Percentiles rank a stretch among this genome's conserved stretches.
Conservation (phyloP, 2,329 filamentous ascomycete genomes). For the Cytospora mali region DNA sequence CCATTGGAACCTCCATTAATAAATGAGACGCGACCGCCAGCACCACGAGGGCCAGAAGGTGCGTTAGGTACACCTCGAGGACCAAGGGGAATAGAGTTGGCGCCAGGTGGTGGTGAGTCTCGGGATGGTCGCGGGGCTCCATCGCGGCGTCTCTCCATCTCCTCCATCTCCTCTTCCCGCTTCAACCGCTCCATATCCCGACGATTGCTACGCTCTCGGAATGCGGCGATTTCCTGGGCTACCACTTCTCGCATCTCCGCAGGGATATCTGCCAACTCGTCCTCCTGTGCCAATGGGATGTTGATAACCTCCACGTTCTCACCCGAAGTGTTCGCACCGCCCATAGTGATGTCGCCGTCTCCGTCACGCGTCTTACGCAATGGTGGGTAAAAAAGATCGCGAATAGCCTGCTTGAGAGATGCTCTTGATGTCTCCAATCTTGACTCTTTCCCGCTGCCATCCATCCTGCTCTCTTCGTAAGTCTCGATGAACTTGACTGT, state of each 20-base stretch:
- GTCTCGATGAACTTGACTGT: slow-evolving; percentile 85
- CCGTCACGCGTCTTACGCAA: slow-evolving; percentile 56
- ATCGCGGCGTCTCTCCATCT: slow-evolving; percentile 76
- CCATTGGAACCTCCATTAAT: slow-evolving; percentile 74
- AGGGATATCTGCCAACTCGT: slow-evolving; percentile 93
- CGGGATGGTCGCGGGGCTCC: slow-evolving; percentile 64
- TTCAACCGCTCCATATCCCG: slow-evolving; percentile 85
- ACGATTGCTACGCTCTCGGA: slow-evolving; percentile 86
- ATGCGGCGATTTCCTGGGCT: slow-evolving; percentile 89
- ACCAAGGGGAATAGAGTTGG: slow-evolving; percentile 77
- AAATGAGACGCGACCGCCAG: slow-evolving; percentile 72
- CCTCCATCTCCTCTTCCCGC: slow-evolving; percentile 90
- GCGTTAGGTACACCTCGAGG: slow-evolving; percentile 73
- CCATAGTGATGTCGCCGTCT: slow-evolving; percentile 72
- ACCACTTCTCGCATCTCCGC: slow-evolving; percentile 96
- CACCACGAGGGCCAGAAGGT: slow-evolving; percentile 63
- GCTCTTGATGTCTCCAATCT: slow-evolving; percentile 70
- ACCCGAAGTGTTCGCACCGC: slow-evolving; percentile 46
- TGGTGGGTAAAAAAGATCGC: slow-evolving; percentile 70
- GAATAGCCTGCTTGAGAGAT: slow-evolving; percentile 68
- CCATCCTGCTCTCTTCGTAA: slow-evolving; percentile 68
- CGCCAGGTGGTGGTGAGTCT: slow-evolving; percentile 68
- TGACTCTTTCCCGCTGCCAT: slow-evolving; percentile 65
- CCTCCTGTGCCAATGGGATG: slow-evolving; percentile 83
- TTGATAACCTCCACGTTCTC: slow-evolving; percentile 83